Conservation (phyloP, 108 stramenopile species). For the Nitzschia palea region DNA sequence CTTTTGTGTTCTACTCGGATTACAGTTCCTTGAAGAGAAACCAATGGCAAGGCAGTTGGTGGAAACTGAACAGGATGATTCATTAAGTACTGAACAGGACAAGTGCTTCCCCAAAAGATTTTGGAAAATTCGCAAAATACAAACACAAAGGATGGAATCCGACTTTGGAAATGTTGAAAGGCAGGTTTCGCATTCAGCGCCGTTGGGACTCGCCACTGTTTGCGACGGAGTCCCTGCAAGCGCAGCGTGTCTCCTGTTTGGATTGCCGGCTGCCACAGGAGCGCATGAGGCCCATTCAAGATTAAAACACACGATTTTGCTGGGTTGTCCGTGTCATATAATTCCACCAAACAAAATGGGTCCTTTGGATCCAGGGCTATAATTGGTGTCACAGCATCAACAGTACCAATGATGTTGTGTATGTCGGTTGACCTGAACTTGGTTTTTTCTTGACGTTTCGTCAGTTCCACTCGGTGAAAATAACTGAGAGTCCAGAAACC, state of each 20-base stretch:
- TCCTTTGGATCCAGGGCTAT: slow-evolving; percentile 52
- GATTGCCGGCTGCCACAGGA: slow-evolving; percentile 57
- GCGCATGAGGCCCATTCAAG: slow-evolving; percentile 50
- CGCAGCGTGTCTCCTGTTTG: slow-evolving; percentile 56
- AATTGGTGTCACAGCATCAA: slow-evolving; percentile 83
- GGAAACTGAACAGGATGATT: too few relatives aligned
- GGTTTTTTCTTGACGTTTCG: slow-evolving; percentile 3
- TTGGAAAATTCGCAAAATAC: slow-evolving; percentile 15
- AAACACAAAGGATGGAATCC: slow-evolving; percentile 69
- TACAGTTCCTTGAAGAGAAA: slow-evolving; percentile 22
- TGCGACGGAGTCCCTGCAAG: slow-evolving; percentile 44
- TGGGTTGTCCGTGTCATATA: slow-evolving; percentile 45
- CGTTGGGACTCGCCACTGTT: slow-evolving; percentile 65
- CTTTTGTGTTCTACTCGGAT: not conserved
- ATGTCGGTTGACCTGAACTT: slow-evolving; percentile 3
- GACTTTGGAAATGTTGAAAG: slow-evolving; percentile 33
- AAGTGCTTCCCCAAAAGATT: not conserved
- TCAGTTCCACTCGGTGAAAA: slow-evolving; percentile 11
- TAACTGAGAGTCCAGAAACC: slow-evolving; percentile 30
- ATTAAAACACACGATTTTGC: slow-evolving; percentile 52
- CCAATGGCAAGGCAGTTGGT: slow-evolving; percentile 15
- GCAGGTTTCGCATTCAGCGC: slow-evolving; percentile 20
- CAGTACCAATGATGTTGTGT: slow-evolving; percentile 31
- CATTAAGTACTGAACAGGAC: too few relatives aligned
- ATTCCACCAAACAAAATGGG: slow-evolving; percentile 74